Conservation (phyloP, 2,329 filamentous ascomycete species). For the Trematosphaeria pertusa region DNA sequence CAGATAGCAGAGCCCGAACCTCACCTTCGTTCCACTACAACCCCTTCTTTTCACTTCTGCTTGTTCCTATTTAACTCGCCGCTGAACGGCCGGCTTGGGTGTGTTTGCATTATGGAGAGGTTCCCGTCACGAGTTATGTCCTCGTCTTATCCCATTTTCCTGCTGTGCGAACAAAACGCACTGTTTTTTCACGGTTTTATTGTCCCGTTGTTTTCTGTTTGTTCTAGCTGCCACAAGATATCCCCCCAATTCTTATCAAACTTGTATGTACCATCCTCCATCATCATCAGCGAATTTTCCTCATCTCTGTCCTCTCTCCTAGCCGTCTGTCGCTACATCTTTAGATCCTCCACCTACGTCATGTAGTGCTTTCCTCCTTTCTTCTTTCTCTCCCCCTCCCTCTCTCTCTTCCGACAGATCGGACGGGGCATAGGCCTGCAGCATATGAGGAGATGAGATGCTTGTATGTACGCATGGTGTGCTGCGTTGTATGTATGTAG, state of each 20-base stretch:
- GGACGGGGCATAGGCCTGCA: no score
- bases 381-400: no score
- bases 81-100: neutral
- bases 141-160: constrained; percentile 2
- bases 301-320: neutral
- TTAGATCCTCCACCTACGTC: neutral
- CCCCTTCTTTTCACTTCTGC: neutral
- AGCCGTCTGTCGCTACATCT: constrained; percentile 9
- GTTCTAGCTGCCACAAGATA: constrained; percentile 9
- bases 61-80: neutral
- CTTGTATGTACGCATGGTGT: constrained; percentile 6
- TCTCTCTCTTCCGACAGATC: no score
- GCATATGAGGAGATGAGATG: no score
- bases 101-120: neutral
- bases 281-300: neutral
- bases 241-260: constrained; percentile 7
- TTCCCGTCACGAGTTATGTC: constrained; percentile 9
- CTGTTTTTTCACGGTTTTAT: neutral
- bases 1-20: neutral
- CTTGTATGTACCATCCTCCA: constrained; percentile 3
- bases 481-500: neutral
- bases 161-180: neutral
- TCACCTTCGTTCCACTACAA: constrained; percentile 2
- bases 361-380: no score
- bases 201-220: constrained; percentile 1